Percentiles rank a stretch among this genome's conserved stretches.
phyloP scores from a whole-genome alignment of 345 rosid genomes.

The Cardamine occulta region DNA sequence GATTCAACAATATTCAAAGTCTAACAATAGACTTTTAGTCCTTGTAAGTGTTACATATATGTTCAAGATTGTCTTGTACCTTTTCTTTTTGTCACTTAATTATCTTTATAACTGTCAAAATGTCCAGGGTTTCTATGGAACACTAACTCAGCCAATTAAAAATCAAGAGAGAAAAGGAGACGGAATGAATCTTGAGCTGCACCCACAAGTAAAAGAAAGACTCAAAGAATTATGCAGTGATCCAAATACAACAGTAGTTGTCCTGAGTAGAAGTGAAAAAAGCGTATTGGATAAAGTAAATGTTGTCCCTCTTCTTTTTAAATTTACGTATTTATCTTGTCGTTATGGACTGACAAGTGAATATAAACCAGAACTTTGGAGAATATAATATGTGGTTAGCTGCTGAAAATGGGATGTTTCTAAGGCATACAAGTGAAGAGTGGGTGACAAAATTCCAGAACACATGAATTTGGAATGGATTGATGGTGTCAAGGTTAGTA shows the following conservation, averaged over 20 bases:
- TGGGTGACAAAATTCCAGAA: constrained; percentile 98
- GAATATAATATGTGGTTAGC: constrained; percentile 88
- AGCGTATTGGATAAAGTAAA: constrained; percentile 68
- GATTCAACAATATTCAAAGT: constrained; percentile 60
- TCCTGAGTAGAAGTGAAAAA: constrained; percentile 85
- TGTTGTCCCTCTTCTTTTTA: constrained; percentile 4
- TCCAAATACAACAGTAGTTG: constrained; percentile 76
- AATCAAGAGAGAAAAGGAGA: constrained; percentile 73
- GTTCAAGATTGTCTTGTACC: neutral
- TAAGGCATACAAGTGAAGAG: constrained; percentile 68
- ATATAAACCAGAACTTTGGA: constrained; percentile 68
- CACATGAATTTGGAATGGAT: constrained; percentile 92
- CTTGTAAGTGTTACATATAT: constrained; percentile 55
- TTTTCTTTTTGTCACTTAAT: constrained; percentile 10
- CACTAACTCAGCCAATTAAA: constrained; percentile 77
- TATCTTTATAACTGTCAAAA: neutral
- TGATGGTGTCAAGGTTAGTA: constrained; percentile 89
- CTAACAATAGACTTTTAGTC: constrained; percentile 76
- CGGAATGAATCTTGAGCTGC: constrained; percentile 84
- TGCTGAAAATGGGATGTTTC: constrained; percentile 96
- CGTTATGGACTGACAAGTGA: constrained; percentile 14
- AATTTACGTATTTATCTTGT: neutral
- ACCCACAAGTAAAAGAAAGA: constrained; percentile 64
- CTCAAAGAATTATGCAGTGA: constrained; percentile 68
- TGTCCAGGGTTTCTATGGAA: constrained; percentile 90